Evolutionary conservation across 192 early-diverging fungal genomes (phyloP).

Genomic region (Entomortierella beljakovae): DNA sequence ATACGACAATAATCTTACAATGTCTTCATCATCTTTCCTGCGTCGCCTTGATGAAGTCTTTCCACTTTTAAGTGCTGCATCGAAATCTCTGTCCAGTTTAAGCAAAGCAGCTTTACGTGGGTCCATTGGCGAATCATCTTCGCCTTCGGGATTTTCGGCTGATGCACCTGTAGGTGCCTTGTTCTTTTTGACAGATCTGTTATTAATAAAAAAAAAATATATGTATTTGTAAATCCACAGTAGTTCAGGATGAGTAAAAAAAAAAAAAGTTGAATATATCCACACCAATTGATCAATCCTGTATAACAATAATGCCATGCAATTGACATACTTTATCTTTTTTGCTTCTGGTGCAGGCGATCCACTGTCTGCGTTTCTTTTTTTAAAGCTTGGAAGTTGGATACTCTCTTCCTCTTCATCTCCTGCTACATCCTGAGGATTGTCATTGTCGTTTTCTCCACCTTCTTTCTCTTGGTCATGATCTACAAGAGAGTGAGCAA

Average conservation of each 20-base stretch:
- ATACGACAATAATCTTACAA: slow-evolving; percentile 10
- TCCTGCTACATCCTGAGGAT: slow-evolving; percentile 10
- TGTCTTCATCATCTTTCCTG: slow-evolving; percentile 45
- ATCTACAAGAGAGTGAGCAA: slow-evolving; percentile 2
- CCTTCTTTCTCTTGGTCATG: slow-evolving; percentile 14
- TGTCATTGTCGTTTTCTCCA: slow-evolving; percentile 4
- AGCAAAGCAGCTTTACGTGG: slow-evolving; percentile 27
- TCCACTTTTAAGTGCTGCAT: slow-evolving; percentile 40
- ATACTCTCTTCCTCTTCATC: slow-evolving; percentile 32
- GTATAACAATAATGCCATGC: neutral
- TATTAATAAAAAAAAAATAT: neutral
- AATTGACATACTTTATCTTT: slow-evolving; percentile 45
- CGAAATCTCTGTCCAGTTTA: slow-evolving; percentile 47
- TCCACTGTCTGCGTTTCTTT: slow-evolving; percentile 26
- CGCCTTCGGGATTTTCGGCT: slow-evolving; percentile 2
- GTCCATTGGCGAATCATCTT: slow-evolving; percentile 20
- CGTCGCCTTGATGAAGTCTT: slow-evolving; percentile 34
- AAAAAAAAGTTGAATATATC: neutral
- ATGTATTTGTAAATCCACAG: neutral
- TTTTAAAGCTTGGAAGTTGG: slow-evolving; percentile 40
- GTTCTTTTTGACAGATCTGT: slow-evolving; percentile 9
- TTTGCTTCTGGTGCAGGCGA: slow-evolving; percentile 22
- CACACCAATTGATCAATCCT: neutral
- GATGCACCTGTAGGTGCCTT: neutral
- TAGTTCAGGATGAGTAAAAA: neutral